Percentiles rank a stretch among this genome's conserved stretches.
phyloP scores from a whole-genome alignment of 306 rosid species.

The Quercus robur region DNA sequence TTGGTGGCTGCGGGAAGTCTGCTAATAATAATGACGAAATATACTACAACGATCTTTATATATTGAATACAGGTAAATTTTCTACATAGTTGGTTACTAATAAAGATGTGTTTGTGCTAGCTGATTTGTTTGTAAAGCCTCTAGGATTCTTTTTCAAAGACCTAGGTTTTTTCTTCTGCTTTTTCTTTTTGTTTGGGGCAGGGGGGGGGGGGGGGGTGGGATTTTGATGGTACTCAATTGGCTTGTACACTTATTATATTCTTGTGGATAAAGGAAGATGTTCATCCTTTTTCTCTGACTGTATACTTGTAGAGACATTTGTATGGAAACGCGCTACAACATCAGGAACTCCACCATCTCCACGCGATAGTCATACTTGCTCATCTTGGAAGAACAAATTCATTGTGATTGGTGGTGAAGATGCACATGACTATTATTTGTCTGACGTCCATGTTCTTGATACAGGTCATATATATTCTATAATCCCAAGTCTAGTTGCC shows the following conservation, averaged over 20 bases:
- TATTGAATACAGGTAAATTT: constrained; percentile 81
- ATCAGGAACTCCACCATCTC: constrained; percentile 84
- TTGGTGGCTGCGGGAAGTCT: constrained; percentile 98
- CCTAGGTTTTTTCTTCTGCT: background rate
- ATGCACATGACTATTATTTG: constrained; percentile 77
- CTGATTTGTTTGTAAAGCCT: background rate
- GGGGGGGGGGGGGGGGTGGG: background rate
- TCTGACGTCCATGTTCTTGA: constrained; percentile 97
- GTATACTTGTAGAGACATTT: constrained; percentile 66
- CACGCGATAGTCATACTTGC: constrained; percentile 96
- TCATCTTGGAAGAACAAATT: constrained; percentile 87
- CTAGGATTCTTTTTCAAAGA: background rate
- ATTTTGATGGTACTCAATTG: background rate
- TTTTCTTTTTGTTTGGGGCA: background rate
- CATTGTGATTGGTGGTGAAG: constrained; percentile 94
- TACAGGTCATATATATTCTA: constrained; percentile 50
- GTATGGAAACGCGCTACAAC: constrained; percentile 83
- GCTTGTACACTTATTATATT: background rate
- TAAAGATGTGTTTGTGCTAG: background rate
- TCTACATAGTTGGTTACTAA: constrained; percentile 5
- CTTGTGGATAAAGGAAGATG: background rate
- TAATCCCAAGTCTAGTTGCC: background rate
- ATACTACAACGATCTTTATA: constrained; percentile 86
- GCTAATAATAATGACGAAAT: constrained; percentile 55
- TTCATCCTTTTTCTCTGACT: constrained; percentile 12